Base-by-base conservation (phyloP, 1,284 basidiomycete genomes). In the Apiotrichum laibachii region DNA sequence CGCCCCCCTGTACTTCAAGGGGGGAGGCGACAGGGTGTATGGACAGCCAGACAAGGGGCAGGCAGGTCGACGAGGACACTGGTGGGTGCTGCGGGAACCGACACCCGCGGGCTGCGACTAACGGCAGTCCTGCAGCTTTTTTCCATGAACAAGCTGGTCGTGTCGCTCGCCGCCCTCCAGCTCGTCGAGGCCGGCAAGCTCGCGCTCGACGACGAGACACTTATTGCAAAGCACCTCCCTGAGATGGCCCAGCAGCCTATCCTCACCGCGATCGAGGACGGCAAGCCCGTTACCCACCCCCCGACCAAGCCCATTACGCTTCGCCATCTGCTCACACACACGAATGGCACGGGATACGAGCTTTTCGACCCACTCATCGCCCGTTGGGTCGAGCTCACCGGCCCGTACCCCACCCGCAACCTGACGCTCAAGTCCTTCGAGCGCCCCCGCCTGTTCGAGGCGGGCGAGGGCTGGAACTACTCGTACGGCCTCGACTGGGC, bases 401-500 rank as follows among this genome's bases (percentile, higher is more conserved):
- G 39, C 3, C 21, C 37, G 42, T 11, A 11, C 9, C 47, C 42
- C 9, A 52, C 51, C 6, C 56, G 67, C 35, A 53, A 63, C 26
- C 56, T 63, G 12, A 48, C 64, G 9, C 55, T 67, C 31, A 46
- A 59, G 19, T 55, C 61, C 10, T 58, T 70, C 15, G 50, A 53
- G 31, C 50, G 59, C 13, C 68, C 71, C 0, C 60, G 68, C 26
- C 45, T 71, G 33, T 74, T 65, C 50, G 69, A 75, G 50, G 71
- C 72, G 1, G 72, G 72, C 3, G 63, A 64, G 2, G 59, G 56
- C 1, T 76, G 61, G 59, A 50, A 46, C 47, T 75, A 76, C 62
- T 52, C 56, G 7, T 57, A 63, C 26, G 70, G 71, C 0, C 71
- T 76, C 44, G 79, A 79, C 53, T 76, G 69, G 70, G 61, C 67